Conservation (phyloP, 352 stramenopile genomes). For the Globisporangium heterothallicum region DNA sequence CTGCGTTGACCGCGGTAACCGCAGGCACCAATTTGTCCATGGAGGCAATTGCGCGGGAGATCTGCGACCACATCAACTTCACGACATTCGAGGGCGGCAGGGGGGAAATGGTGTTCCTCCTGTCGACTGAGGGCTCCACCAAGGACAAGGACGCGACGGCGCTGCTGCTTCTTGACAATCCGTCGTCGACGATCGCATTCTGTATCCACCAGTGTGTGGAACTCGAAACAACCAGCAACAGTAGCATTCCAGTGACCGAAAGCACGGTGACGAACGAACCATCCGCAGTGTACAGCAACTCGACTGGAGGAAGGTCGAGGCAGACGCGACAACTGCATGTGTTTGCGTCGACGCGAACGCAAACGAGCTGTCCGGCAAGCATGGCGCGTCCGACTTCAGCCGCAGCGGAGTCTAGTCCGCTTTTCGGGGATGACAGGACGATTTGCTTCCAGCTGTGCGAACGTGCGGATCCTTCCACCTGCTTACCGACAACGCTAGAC, state of each 20-base stretch:
- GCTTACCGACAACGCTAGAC: conserved; percentile 4
- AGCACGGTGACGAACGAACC: too few species aligned
- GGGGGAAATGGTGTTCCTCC: conserved; percentile 51
- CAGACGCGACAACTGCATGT: conserved; percentile 27
- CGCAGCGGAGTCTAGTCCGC: neutral
- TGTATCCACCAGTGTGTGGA: conserved; percentile 39
- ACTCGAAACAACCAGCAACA: neutral
- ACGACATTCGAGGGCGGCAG: conserved; percentile 24
- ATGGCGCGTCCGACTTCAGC: neutral
- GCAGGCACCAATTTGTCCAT: conserved; percentile 68
- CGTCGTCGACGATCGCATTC: conserved; percentile 23
- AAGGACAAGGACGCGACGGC: conserved; percentile 11
- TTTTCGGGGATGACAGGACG: conserved; percentile 4
- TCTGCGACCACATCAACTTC: conserved; percentile 60
- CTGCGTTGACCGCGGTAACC: conserved; percentile 47
- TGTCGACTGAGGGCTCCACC: conserved; percentile 16
- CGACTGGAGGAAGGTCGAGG: too few species aligned
- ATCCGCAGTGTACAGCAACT: neutral
- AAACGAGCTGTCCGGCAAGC: conserved; percentile 11
- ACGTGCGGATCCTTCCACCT: too few species aligned
- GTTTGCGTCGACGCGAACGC: conserved; percentile 26
- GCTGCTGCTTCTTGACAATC: conserved; percentile 23
- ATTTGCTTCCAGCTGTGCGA: conserved; percentile 34
- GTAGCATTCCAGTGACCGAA: too few species aligned
- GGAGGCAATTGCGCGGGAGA: conserved; percentile 54